Evolutionary conservation across 2,329 filamentous ascomycete genomes (phyloP).

Genomic region (Apiospora kogelbergensis): DNA sequence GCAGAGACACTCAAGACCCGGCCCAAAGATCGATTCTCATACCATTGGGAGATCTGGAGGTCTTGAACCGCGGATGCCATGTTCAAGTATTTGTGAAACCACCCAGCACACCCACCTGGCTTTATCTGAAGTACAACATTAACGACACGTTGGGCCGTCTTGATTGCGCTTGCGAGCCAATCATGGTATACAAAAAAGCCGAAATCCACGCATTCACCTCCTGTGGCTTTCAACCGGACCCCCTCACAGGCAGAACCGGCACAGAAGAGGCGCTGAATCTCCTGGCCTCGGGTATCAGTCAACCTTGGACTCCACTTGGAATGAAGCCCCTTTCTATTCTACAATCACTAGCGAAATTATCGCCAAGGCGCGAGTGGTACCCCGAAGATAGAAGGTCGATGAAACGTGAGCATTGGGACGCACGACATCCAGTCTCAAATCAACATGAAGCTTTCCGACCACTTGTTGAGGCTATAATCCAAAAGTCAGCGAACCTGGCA

Average conservation of each 20-base stretch:
- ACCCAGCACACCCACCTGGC: slow-evolving; percentile 18
- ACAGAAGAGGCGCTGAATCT: slow-evolving; percentile 57
- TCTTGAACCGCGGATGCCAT: slow-evolving; percentile 38
- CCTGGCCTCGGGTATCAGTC: slow-evolving; percentile 43
- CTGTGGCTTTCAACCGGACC: slow-evolving; percentile 52
- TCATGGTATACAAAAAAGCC: slow-evolving; percentile 56
- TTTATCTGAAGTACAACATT: slow-evolving; percentile 53
- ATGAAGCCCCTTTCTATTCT: slow-evolving; percentile 11
- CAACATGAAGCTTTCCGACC: slow-evolving; percentile 39
- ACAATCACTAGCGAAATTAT: slow-evolving; percentile 26
- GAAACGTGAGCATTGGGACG: slow-evolving; percentile 36
- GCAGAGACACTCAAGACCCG: slow-evolving; percentile 43
- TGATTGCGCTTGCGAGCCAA: slow-evolving; percentile 56
- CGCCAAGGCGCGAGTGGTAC: slow-evolving; percentile 36
- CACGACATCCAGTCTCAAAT: slow-evolving; percentile 28
- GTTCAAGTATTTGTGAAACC: slow-evolving; percentile 39
- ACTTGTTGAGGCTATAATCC: slow-evolving; percentile 28
- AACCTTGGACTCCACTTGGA: slow-evolving; percentile 37
- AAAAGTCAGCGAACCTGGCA: slow-evolving; percentile 29
- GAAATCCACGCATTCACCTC: slow-evolving; percentile 62
- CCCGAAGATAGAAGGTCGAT: slow-evolving; percentile 30
- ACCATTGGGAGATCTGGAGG: slow-evolving; percentile 42
- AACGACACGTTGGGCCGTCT: slow-evolving; percentile 55
- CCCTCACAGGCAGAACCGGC: slow-evolving; percentile 58
- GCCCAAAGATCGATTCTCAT: slow-evolving; percentile 52